Evolutionary conservation across 768 basidiomycete genomes (phyloP), one percentile per base, ranked within the genome.

Genomic region (Xerocomellus amylosporus): DNA sequence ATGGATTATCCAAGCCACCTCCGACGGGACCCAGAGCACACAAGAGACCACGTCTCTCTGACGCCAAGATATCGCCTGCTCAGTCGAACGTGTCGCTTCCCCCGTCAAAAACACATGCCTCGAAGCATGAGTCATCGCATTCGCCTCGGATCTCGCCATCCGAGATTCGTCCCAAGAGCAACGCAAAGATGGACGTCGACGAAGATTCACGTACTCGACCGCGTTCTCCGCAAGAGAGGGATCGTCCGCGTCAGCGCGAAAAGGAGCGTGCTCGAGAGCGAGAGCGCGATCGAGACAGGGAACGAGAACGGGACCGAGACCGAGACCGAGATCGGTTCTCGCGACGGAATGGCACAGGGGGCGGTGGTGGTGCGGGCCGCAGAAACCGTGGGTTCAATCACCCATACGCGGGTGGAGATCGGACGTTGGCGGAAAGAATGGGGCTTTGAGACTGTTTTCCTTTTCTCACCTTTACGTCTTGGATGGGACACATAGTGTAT

Each of bases 341-440:
- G 34, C 70, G 71, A 41, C 73, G 74, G 26, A 82, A 80, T 60
- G 79, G 77, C 22, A 69, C 70, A 45, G 74, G 74, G 55, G 68
- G 74, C 2, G 71, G 76, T 41, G 70, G 75, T 5, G 64, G 74
- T 2, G 66, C 64, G 8, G 64, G 73, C 46, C 67, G 77, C 64
- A 68, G 76, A 67, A 63, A 62, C 51, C 74, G 66, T 54, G 69
- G 69, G 54, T 73, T 73, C 58, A 71, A 75, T 43, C 71, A 71
- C 37, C 52, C 67, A 30, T 72, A 72, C 37, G 58, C 64, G 43
- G 59, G 67, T 58, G 75, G 75, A 42, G 86, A 88, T 77, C 88
- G 89, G 81, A 88, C 90, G 77, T 84, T 92, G 77, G 87, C 85
- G 70, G 88, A 91, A 72, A 76, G 90, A 65, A 81, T 92, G 85